Percentiles rank a stretch among this genome's conserved stretches.
Evolutionary conservation across 495 filamentous ascomycete species (phyloP).

Genomic region (Lentithecium fluviatile): DNA sequence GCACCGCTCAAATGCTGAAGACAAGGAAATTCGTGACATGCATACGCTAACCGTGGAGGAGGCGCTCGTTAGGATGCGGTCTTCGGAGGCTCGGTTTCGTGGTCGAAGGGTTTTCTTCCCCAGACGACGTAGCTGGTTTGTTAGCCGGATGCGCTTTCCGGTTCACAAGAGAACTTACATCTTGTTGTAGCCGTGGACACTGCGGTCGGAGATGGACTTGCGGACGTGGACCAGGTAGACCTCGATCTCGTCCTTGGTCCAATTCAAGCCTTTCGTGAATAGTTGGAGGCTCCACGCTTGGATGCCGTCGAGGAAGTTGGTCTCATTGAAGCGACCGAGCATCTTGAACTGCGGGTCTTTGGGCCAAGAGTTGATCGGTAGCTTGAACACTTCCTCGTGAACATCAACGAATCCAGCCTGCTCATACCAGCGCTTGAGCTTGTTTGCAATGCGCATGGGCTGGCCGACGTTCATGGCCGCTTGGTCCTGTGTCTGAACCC

Average conservation of each 20-base stretch:
- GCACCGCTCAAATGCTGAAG: conserved; percentile 34
- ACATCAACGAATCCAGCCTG: conserved; percentile 46
- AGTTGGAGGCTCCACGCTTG: conserved; percentile 48
- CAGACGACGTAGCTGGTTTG: conserved; percentile 39
- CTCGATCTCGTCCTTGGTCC: conserved; percentile 49
- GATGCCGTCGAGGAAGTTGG: conserved; percentile 46
- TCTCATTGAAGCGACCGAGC: conserved; percentile 46
- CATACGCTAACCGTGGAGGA: neutral
- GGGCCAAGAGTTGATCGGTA: conserved; percentile 45
- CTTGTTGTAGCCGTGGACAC: conserved; percentile 47
- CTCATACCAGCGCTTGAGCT: conserved; percentile 43
- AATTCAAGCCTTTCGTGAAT: conserved; percentile 47
- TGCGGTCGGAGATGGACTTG: conserved; percentile 43
- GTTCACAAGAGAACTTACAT: conserved; percentile 37
- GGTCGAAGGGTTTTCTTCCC: conserved; percentile 38
- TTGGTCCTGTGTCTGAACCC: conserved; percentile 38
- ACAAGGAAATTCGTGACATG: conserved; percentile 22
- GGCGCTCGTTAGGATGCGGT: neutral
- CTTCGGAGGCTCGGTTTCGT: conserved; percentile 16
- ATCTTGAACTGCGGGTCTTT: conserved; percentile 43
- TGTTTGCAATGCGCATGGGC: conserved; percentile 42
- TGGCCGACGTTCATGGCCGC: conserved; percentile 38
- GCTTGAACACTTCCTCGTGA: conserved; percentile 44
- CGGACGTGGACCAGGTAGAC: conserved; percentile 46
- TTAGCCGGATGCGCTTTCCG: conserved; percentile 9